Conservation (phyloP, 805 yeast species). For the Torulaspora delbrueckii region DNA sequence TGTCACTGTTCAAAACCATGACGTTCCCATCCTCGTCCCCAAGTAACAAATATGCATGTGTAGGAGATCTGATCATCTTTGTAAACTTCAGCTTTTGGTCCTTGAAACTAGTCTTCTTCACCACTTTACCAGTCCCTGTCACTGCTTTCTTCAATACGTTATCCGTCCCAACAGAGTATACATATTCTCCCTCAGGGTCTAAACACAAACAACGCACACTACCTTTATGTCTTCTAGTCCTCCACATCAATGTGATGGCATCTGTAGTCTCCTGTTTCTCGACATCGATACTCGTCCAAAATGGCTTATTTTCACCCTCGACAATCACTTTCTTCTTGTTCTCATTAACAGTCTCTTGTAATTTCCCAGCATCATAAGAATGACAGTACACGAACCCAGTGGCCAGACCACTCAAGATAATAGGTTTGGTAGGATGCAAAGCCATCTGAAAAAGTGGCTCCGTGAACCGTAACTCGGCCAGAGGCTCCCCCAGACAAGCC, state of each 20-base stretch:
- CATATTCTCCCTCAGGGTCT: conserved; percentile 44
- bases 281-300: conserved; percentile 41
- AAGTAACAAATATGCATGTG: conserved; percentile 43
- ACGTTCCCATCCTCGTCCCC: conserved; percentile 70
- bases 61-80: conserved; percentile 33
- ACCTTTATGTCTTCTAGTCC: conserved; percentile 85
- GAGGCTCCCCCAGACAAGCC: conserved; percentile 23
- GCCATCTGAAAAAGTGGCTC: conserved; percentile 74
- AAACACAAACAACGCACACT: conserved; percentile 72
- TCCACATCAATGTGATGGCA: conserved; percentile 53
- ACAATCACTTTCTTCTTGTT: conserved; percentile 28
- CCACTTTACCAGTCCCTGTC: conserved; percentile 69
- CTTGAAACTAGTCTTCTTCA: conserved; percentile 42
- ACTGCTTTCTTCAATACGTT: conserved; percentile 69
- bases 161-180: conserved; percentile 77
- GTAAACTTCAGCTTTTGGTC: conserved; percentile 29
- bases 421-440: conserved; percentile 69
- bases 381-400: conserved; percentile 70
- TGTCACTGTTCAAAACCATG: conserved; percentile 54
- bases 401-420: conserved; percentile 68
- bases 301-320: conserved; percentile 8
- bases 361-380: conserved; percentile 48
- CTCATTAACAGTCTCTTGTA: conserved; percentile 34
- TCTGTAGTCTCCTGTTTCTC: conserved; percentile 18
- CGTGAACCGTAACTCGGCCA: conserved; percentile 37